Percentiles rank a stretch among this genome's conserved stretches.
Conservation (phyloP, 331 rosid species). For the Stylosanthes scabra region DNA sequence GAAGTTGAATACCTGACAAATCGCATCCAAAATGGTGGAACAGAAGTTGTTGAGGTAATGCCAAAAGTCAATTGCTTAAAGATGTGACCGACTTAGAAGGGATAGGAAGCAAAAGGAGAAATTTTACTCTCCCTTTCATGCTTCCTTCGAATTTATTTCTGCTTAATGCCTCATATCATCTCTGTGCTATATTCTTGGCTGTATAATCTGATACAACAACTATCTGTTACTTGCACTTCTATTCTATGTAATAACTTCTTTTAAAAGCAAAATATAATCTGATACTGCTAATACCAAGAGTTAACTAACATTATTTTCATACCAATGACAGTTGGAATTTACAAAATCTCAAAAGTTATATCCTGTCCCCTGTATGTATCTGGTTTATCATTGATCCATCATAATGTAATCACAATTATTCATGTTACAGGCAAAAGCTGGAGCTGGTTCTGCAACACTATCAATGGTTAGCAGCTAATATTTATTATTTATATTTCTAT, state of each 20-base stretch:
- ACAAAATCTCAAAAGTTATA: background rate
- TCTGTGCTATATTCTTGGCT: background rate
- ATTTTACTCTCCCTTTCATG: background rate
- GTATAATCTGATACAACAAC: conserved; percentile 10
- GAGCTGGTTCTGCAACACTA: conserved; percentile 98
- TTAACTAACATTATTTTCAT: conserved; percentile 3
- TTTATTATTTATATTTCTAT: conserved; percentile 27
- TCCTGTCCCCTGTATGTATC: background rate
- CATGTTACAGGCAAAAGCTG: conserved; percentile 91
- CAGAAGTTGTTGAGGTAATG: conserved; percentile 97
- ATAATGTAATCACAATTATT: conserved; percentile 28
- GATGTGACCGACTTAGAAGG: conserved; percentile 13
- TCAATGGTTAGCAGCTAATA: conserved; percentile 70
- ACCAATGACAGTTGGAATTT: background rate
- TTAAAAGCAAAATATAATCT: background rate
- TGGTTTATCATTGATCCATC: conserved; percentile 21
- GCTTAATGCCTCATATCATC: background rate
- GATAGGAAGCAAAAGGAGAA: background rate
- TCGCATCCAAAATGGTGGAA: conserved; percentile 98
- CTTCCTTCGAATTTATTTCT: background rate
- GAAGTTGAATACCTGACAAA: conserved; percentile 84
- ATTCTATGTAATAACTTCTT: background rate
- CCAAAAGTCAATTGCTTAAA: conserved; percentile 7
- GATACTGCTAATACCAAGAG: background rate
- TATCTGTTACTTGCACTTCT: background rate